phyloP scores from a whole-genome alignment of 225 moss, liverwort and hornwort genomes.

The Thuidium tamariscinum region DNA sequence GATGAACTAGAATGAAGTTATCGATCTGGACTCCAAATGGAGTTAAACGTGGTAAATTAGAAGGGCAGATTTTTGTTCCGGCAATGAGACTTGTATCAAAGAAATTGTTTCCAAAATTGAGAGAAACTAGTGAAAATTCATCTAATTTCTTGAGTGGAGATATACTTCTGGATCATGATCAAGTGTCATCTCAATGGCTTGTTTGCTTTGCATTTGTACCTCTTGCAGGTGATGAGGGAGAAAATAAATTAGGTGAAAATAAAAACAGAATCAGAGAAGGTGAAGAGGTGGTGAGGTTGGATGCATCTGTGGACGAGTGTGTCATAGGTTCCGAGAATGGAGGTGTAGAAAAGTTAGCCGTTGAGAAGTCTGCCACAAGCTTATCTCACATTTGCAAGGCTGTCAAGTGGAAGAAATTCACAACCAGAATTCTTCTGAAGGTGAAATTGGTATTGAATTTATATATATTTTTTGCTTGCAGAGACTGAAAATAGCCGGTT shows the following conservation, averaged over 20 bases:
- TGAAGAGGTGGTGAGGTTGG: background rate
- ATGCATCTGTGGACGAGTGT: background rate
- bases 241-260: background rate
- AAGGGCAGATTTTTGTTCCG: background rate
- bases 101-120: background rate
- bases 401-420: slow-evolving; percentile 43
- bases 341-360: background rate
- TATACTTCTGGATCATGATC: background rate
- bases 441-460: background rate
- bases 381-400: background rate
- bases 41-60: background rate
- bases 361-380: background rate
- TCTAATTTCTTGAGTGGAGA: background rate
- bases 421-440: slow-evolving; percentile 21
- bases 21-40: background rate
- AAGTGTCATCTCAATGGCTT: background rate
- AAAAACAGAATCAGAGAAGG: background rate
- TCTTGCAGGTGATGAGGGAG: background rate
- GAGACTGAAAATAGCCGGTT: background rate
- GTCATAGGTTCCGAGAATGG: background rate
- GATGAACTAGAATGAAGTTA: background rate
- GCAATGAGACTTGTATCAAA: background rate
- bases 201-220: background rate
- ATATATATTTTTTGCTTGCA: background rate
- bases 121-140: background rate